Percentiles rank a stretch among this genome's conserved stretches.
Conservation (phyloP, 208 protist species). For the Jaenimonas drosophilae region DNA sequence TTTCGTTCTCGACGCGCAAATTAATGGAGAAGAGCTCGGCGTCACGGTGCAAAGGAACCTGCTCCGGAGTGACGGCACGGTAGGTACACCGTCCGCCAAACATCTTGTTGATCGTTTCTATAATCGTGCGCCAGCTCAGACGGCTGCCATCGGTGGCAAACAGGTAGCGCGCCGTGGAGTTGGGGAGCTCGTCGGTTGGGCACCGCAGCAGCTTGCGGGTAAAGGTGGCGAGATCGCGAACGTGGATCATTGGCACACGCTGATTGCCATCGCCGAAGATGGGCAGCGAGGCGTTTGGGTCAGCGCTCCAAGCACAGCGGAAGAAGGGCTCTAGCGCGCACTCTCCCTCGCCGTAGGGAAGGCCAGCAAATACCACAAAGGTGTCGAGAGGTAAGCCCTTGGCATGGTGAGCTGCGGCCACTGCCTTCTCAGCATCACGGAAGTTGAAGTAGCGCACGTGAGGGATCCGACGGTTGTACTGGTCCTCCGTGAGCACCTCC, state of each 20-base stretch:
- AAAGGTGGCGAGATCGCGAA: slow-evolving; percentile 85
- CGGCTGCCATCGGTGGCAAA: slow-evolving; percentile 80
- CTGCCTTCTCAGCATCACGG: slow-evolving; percentile 88
- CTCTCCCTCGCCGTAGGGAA: slow-evolving; percentile 89
- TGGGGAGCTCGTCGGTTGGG: slow-evolving; percentile 38
- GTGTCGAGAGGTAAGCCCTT: slow-evolving; percentile 74
- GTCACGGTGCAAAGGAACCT: slow-evolving; percentile 67
- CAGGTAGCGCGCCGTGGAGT: slow-evolving; percentile 69
- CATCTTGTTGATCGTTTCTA: slow-evolving; percentile 61
- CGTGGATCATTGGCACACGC: slow-evolving; percentile 88
- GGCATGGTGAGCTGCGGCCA: slow-evolving; percentile 70
- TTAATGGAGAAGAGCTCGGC: slow-evolving; percentile 85
- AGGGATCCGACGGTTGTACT: slow-evolving; percentile 88
- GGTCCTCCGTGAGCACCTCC: slow-evolving; percentile 88
- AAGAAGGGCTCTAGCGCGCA: slow-evolving; percentile 84
- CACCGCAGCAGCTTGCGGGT: slow-evolving; percentile 45
- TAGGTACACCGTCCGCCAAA: slow-evolving; percentile 50
- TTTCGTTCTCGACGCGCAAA: slow-evolving; percentile 65
- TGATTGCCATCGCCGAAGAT: slow-evolving; percentile 84
- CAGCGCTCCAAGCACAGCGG: slow-evolving; percentile 72
- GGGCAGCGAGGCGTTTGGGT: slow-evolving; percentile 26
- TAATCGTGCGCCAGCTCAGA: slow-evolving; percentile 57
- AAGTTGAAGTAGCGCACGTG: slow-evolving; percentile 89
- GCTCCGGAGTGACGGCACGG: slow-evolving; percentile 26
- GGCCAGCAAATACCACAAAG: slow-evolving; percentile 82